These are phyloP conservation scores for Diplodia sapinea DNA, from an alignment of 2,329 filamentous ascomycete genomes.

Conservation along the genomic window DNA sequence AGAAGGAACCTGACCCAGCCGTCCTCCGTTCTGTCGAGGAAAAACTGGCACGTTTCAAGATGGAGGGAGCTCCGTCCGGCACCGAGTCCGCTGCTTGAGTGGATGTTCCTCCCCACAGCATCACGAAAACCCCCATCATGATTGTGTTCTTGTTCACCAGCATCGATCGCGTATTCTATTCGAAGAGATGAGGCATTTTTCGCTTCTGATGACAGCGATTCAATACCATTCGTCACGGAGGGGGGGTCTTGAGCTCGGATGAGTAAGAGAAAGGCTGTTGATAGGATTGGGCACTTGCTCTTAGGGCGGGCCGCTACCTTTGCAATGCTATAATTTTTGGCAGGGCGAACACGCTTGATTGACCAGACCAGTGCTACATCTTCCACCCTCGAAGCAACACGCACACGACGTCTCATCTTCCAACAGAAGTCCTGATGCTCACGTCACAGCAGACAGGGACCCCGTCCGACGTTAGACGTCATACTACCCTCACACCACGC, in stretches of 20 bases:
- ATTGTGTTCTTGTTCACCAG: slow-evolving; percentile 15
- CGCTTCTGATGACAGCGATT: slow-evolving; percentile 24
- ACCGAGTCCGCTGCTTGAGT: slow-evolving; percentile 16
- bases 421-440: slow-evolving; percentile 9
- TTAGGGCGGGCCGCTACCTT: slow-evolving; percentile 17
- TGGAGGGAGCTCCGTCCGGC: slow-evolving; percentile 21
- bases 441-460: slow-evolving; percentile 14
- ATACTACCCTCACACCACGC: slow-evolving; percentile 26
- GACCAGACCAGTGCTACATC: slow-evolving; percentile 18
- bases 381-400: neutral
- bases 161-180: slow-evolving; percentile 28
- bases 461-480: slow-evolving; percentile 12
- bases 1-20: slow-evolving; percentile 64
- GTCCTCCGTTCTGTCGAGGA: slow-evolving; percentile 64
- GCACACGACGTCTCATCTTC: slow-evolving; percentile 4
- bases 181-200: slow-evolving; percentile 16
- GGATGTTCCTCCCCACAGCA: neutral
- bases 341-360: slow-evolving; percentile 25
- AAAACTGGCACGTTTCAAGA: slow-evolving; percentile 52
- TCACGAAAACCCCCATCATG: slow-evolving; percentile 23
- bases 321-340: slow-evolving; percentile 25
- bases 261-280: slow-evolving; percentile 16
- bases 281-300: slow-evolving; percentile 22
- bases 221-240: slow-evolving; percentile 20
- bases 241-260: slow-evolving; percentile 7